Percentiles rank a stretch among this genome's conserved stretches.
These are phyloP conservation scores for Cydonia oblonga DNA, from an alignment of 331 rosid species.

Conservation along the genomic window DNA sequence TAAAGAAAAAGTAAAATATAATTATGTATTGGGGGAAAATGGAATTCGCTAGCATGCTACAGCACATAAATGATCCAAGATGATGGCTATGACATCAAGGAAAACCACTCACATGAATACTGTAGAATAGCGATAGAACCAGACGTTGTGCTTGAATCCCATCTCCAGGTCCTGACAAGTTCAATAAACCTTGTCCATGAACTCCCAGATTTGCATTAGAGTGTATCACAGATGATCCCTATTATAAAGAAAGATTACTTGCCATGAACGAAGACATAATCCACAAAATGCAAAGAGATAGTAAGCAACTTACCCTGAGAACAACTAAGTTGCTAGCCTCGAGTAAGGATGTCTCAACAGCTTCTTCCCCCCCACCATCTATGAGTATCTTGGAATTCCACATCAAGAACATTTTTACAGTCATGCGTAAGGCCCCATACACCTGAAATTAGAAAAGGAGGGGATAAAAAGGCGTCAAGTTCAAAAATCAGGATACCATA, in stretches of 20 bases:
- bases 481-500: background rate
- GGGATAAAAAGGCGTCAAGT: background rate
- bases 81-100: background rate
- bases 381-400: conserved; percentile 87
- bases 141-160: conserved; percentile 93
- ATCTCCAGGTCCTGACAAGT: conserved; percentile 91
- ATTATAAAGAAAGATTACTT: conserved; percentile 18
- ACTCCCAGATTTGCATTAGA: conserved; percentile 99
- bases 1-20: conserved; percentile 3
- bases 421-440: conserved; percentile 93
- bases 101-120: conserved; percentile 66
- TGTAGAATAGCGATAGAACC: conserved; percentile 84
- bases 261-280: conserved; percentile 15
- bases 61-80: background rate
- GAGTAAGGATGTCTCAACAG: conserved; percentile 75
- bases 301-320: conserved; percentile 59
- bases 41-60: background rate
- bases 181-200: conserved; percentile 93
- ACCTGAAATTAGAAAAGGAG: conserved; percentile 35
- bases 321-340: conserved; percentile 93
- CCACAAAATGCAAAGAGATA: conserved; percentile 12
- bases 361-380: conserved; percentile 68
- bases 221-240: conserved; percentile 92
- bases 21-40: background rate
- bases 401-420: conserved; percentile 94